Evolutionary conservation across 805 yeast genomes (phyloP).

Genomic region (Blastobotrys robertii): DNA sequence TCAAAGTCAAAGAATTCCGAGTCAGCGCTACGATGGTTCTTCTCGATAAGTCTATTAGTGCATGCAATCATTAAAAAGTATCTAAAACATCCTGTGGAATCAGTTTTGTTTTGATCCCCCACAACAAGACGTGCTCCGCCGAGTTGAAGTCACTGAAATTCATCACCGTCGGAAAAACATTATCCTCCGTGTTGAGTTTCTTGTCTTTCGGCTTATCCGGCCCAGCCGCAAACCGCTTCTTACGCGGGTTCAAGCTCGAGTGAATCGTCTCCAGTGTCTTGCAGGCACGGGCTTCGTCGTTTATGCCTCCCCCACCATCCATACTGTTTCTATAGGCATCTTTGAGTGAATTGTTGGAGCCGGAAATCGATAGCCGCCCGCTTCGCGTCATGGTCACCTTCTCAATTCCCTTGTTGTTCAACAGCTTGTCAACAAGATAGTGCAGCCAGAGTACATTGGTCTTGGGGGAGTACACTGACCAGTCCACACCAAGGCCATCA

Average conservation of each 20-base stretch:
- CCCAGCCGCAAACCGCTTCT: constrained; percentile 11
- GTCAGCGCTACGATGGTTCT: too few relatives aligned
- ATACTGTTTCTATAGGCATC: constrained; percentile 10
- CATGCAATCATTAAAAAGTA: neutral
- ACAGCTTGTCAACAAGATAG: constrained; percentile 43
- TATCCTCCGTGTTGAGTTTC: constrained; percentile 1
- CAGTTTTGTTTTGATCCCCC: constrained; percentile 16
- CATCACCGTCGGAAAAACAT: constrained; percentile 6
- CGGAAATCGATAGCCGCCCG: constrained; percentile 16
- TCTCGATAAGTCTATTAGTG: too few relatives aligned
- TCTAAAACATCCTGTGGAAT: constrained; percentile 8
- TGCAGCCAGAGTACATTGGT: constrained; percentile 60
- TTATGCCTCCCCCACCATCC: neutral
- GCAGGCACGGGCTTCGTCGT: constrained; percentile 16
- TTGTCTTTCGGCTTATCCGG: constrained; percentile 3
- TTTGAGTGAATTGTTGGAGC: constrained; percentile 14
- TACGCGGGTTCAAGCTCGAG: constrained; percentile 19
- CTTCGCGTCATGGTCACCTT: constrained; percentile 13
- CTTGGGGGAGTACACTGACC: constrained; percentile 37
- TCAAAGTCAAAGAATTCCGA: too few relatives aligned
- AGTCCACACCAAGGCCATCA: constrained; percentile 29
- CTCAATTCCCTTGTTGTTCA: constrained; percentile 32
- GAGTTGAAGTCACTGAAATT: constrained; percentile 19
- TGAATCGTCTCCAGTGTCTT: constrained; percentile 13
- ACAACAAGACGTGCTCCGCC: constrained; percentile 17